Evolutionary conservation across 108 stramenopile genomes (phyloP).

Genomic region (Nitzschia inconspicua): DNA sequence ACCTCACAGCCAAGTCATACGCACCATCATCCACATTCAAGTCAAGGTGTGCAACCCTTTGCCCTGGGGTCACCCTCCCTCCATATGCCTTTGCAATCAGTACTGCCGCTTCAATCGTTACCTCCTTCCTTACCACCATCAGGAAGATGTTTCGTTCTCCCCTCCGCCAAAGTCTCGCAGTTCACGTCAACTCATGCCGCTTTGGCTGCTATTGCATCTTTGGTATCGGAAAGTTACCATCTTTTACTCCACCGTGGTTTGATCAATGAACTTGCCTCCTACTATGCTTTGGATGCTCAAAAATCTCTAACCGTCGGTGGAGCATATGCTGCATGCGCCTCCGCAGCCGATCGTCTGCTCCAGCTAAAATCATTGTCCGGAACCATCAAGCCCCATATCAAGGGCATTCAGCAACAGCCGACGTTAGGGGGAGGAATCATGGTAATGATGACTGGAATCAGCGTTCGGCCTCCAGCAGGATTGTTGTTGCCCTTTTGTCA

Average conservation of each 20-base stretch:
- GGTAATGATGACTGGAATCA: slow-evolving; percentile 56
- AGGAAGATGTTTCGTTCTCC: too few species aligned
- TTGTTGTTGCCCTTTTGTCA: slow-evolving; percentile 56
- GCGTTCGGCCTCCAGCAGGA: slow-evolving; percentile 23
- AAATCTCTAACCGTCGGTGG: slow-evolving; percentile 76
- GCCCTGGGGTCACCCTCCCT: background rate
- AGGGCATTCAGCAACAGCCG: slow-evolving; percentile 67
- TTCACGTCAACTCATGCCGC: too few species aligned
- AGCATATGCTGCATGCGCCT: slow-evolving; percentile 60
- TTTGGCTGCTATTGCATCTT: too few species aligned
- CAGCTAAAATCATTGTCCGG: slow-evolving; percentile 59
- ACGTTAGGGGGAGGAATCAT: slow-evolving; percentile 23
- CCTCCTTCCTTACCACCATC: too few species aligned
- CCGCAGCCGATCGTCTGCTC: slow-evolving; percentile 38
- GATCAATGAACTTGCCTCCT: slow-evolving; percentile 42
- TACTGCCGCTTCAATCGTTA: too few species aligned
- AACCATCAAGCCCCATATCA: slow-evolving; percentile 40
- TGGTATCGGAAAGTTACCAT: slow-evolving; percentile 57
- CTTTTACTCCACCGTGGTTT: slow-evolving; percentile 29
- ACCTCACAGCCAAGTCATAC: too few species aligned
- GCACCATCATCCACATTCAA: background rate
- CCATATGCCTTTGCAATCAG: too few species aligned
- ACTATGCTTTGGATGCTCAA: slow-evolving; percentile 50
- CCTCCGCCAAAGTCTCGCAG: too few species aligned
- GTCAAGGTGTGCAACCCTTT: background rate